Percentiles rank a stretch among this genome's conserved stretches.
Evolutionary conservation across 768 basidiomycete species (phyloP).

Genomic region (Rhodocollybia butyracea): DNA sequence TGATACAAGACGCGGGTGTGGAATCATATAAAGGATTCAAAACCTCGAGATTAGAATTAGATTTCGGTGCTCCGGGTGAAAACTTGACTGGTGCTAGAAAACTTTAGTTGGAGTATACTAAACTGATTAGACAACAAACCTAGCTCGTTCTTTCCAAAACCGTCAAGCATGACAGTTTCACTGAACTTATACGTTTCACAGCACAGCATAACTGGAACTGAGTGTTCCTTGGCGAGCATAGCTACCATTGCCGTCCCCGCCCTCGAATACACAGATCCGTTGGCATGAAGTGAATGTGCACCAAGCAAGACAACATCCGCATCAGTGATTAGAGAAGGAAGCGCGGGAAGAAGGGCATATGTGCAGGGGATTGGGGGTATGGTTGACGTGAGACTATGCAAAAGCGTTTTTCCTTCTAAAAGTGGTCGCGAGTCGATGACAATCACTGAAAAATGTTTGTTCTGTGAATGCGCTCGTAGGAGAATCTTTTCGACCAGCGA

Average conservation of each 20-base stretch:
- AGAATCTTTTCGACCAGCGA: slow-evolving; percentile 92
- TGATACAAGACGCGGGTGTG: slow-evolving; percentile 88
- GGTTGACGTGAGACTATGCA: slow-evolving; percentile 64
- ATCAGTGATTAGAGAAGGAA: slow-evolving; percentile 76
- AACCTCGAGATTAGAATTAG: slow-evolving; percentile 61
- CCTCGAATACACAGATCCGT: slow-evolving; percentile 90
- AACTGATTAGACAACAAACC: slow-evolving; percentile 47
- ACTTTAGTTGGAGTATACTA: no score
- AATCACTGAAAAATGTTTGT: slow-evolving; percentile 83
- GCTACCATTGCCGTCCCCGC: slow-evolving; percentile 95
- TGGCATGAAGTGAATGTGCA: slow-evolving; percentile 91
- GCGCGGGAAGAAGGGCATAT: slow-evolving; percentile 86
- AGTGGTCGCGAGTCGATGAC: slow-evolving; percentile 95
- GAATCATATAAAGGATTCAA: slow-evolving; percentile 92
- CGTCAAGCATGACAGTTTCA: slow-evolving; percentile 88
- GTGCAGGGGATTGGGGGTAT: slow-evolving; percentile 73
- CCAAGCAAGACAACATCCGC: slow-evolving; percentile 86
- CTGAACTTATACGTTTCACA: slow-evolving; percentile 99
- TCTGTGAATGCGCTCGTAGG: slow-evolving; percentile 68
- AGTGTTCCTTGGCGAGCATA: slow-evolving; percentile 89
- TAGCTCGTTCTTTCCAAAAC: slow-evolving; percentile 94
- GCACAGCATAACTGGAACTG: slow-evolving; percentile 92
- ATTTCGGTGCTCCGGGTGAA: slow-evolving; percentile 27
- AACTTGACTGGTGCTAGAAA: slow-evolving; percentile 36
- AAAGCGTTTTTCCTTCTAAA: slow-evolving; percentile 83